Evolutionary conservation across 2,329 filamentous ascomycete genomes (phyloP), one percentile per base, ranked within the genome.

Genomic region (Alternaria metachromatica): DNA sequence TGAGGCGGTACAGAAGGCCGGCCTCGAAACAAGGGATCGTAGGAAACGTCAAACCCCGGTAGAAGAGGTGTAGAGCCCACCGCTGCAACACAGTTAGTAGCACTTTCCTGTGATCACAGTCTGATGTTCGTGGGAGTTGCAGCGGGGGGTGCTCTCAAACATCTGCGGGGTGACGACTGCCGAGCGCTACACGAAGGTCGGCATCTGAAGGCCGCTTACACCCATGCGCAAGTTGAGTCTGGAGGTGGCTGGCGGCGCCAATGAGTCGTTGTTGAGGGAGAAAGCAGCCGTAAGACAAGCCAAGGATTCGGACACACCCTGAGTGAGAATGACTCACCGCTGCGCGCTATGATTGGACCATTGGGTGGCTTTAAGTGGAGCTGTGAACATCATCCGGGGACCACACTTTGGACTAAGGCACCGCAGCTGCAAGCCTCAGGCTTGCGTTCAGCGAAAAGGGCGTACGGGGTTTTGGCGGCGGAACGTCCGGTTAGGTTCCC

Each of bases 271-370:
- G 26, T 21, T 46, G 58, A 33, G 37, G 25, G 11, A n/a, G 30
- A 21, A 41, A 26, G 54, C 10, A 46, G 18, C 30, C 8, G 33
- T 41, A 45, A 28, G 23, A n/a, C 33, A 45, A 8, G 59, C 59
- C 55, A 51, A 62, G 60, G 33, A 21, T 13, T 46, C 21, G 26
- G 51, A 60, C 33, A 37, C 44, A 65, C 25, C 12, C 51, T 70
- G 65, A 68, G 65, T 51, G 51, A 68, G 56, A 51, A 65, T 72
- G 69, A 72, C 60, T 72, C 69, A 70, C 43, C 49, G 49, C 54
- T 10, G 43, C 13, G 26, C 6, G n/a, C 18, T 37, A 26, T 61
- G 60, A 64, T 68, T 63, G 63, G 63, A 25, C 21, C 4, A 21
- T 37, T 1, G 10, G 11, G 44, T 12, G 30, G 43, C 21, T 21